Base-by-base conservation (phyloP, 2,329 filamentous ascomycete genomes). In the Claviceps monticola region DNA sequence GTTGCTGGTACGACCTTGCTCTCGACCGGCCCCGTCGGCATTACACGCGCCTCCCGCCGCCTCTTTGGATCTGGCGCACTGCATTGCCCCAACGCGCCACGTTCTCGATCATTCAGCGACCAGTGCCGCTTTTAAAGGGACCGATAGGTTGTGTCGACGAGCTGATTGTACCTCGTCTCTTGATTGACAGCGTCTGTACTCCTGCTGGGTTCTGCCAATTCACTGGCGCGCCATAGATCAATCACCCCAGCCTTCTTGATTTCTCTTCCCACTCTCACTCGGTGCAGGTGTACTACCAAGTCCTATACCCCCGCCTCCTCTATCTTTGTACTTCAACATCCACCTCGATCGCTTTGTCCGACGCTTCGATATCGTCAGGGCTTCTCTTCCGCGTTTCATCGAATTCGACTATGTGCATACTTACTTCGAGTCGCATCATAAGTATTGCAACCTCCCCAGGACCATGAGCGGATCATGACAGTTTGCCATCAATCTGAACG, bases 371-470 rank as follows among this genome's bases (percentile, higher is more conserved):
- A 16, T 13, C 41, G 21, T 23, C 7, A 19, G 41, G 41, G 11
- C 11, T 41, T n/a, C 37, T 43, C 17, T 52, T 19, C 29, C 34
- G 3, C 39, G 19, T 38, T 21, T 14, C 49, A 23, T 51, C 47
- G 26, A 47, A 51, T 14, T 29, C 49, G 44, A 55, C 52, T 52
- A 58, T 58, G 55, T 39, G 48, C 55, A 56, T 54, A 53, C 19
- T 43, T 44, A 50, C 44, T 45, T 36, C 53, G 17, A 52, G 38
- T 50, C 55, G 52, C 13, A 44, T 50, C 61, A 60, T 52, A 60
- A 64, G 41, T 58, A 52, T 61, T 59, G 49, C 54, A 57, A 64
- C 46, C 62, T 65, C 51, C 65, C 64, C 58, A 62, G 52, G 67
- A 62, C 53, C 65, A 67, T 49, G 66, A 71, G 51, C 56, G 61